Base-by-base conservation (phyloP, 208 protist genomes). In the Spongospora subterranea region DNA sequence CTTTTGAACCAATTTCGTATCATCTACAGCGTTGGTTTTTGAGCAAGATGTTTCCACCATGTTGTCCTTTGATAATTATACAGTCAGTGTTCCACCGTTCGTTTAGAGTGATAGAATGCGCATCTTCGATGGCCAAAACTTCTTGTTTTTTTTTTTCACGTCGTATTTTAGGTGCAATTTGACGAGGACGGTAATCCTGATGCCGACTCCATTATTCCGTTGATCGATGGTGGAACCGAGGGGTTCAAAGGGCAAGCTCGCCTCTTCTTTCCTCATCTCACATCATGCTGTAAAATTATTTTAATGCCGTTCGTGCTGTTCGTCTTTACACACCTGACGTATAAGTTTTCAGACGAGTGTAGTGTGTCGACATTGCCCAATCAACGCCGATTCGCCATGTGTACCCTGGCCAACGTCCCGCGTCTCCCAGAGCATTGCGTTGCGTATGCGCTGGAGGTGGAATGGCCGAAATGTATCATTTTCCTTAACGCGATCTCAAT, bases 171-270 rank as follows among this genome's bases (percentile, higher is more conserved):
- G 0, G 38, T 90, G 0, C n/a, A 93, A 53, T 88, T 91, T 60
- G 94, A 96, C 93, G 94, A 95, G 38, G 93, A 96, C 43, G 94
- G 94, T 24, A 88, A 96, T 11, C 46, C 94, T 46, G 88, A 95
- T 45, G 88, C 60, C 17, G 76, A 90, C 13, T 95, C 94, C 45
- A 93, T 96, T 29, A 98, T 98, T 89, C 98, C 97, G 38, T 94
- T 99, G 41, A 96, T 99, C 71, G 98, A 99, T 93, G 97, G 97
- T 46, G 99, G 98, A 77, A 99, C 98, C 17, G 98, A 99, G 90
- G 98, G 94, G 0, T 99, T 99, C 92, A 96, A 98, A 92, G 92
- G 92, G 0, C 91, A 93, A 0, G 77, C 91, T 41, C 95, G 97
- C 24, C 92, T 98, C 32, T 97, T 93, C 0, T 66, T 91, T 32